A percentile compares a stretch with the other conserved stretches of the same genome.
phyloP scores from a whole-genome alignment of 192 early-diverging fungal species.

The Mortierella claussenii region DNA sequence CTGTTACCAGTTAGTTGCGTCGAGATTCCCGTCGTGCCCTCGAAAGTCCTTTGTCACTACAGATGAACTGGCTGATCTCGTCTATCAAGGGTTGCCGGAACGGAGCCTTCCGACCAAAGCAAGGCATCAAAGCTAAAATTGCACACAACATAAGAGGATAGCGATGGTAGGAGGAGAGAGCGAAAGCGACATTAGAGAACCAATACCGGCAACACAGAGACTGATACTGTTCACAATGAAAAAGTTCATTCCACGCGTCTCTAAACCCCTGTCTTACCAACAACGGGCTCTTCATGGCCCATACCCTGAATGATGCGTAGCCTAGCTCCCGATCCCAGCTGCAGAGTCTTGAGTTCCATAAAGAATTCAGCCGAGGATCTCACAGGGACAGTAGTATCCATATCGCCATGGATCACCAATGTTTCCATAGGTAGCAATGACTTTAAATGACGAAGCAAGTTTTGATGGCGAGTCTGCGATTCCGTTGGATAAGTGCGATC shows the following conservation, averaged over 20 bases:
- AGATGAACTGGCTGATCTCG: constrained; percentile 40
- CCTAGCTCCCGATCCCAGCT: constrained; percentile 26
- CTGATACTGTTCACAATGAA: neutral
- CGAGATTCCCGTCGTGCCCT: neutral
- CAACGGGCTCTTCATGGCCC: constrained; percentile 46
- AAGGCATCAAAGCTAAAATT: constrained; percentile 26
- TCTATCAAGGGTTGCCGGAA: constrained; percentile 21
- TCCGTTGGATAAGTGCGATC: constrained; percentile 29
- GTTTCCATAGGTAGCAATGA: constrained; percentile 48
- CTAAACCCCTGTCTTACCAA: constrained; percentile 20
- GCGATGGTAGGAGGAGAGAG: neutral
- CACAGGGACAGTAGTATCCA: constrained; percentile 39
- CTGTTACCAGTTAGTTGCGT: neutral
- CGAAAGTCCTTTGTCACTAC: constrained; percentile 4
- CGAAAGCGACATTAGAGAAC: neutral
- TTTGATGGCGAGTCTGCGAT: constrained; percentile 38
- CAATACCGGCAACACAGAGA: neutral
- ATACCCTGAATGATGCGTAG: constrained; percentile 35
- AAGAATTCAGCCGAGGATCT: constrained; percentile 38
- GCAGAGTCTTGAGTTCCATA: constrained; percentile 43
- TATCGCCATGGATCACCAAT: constrained; percentile 53
- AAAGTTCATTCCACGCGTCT: neutral
- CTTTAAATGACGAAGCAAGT: constrained; percentile 39
- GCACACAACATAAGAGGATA: neutral
- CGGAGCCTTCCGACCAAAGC: constrained; percentile 8